Evolutionary conservation across 306 rosid genomes (phyloP).

Genomic region (Lablab purpureus): DNA sequence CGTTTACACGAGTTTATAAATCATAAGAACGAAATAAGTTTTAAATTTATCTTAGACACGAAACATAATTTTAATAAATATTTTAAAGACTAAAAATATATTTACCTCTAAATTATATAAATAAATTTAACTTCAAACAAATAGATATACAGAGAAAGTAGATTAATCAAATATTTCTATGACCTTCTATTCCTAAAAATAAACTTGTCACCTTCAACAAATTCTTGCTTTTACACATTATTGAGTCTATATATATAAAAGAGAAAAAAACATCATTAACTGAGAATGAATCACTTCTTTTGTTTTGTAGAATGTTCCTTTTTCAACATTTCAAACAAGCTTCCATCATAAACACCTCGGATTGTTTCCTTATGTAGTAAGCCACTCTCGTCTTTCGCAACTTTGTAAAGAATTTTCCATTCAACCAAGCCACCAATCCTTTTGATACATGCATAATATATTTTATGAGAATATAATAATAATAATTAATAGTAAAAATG

Average conservation of each 20-base stretch:
- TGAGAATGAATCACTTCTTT: background rate
- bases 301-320: slow-evolving; percentile 37
- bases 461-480: background rate
- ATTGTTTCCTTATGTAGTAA: slow-evolving; percentile 70
- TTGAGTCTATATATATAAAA: background rate
- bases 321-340: slow-evolving; percentile 70
- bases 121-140: too few relatives aligned
- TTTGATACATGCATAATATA: background rate
- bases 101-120: too few relatives aligned
- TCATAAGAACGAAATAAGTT: too few relatives aligned
- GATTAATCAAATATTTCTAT: too few relatives aligned
- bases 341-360: slow-evolving; percentile 82
- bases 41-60: too few relatives aligned
- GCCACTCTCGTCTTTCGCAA: slow-evolving; percentile 81
- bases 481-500: background rate
- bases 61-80: too few relatives aligned
- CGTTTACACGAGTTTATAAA: too few relatives aligned
- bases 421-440: slow-evolving; percentile 67
- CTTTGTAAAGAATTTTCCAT: slow-evolving; percentile 70
- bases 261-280: background rate
- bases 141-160: too few relatives aligned
- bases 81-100: too few relatives aligned
- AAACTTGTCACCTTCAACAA: background rate
- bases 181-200: background rate
- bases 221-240: background rate